phyloP scores from a whole-genome alignment of 2,329 filamentous ascomycete genomes.

The Westerdykella aurantiaca region DNA sequence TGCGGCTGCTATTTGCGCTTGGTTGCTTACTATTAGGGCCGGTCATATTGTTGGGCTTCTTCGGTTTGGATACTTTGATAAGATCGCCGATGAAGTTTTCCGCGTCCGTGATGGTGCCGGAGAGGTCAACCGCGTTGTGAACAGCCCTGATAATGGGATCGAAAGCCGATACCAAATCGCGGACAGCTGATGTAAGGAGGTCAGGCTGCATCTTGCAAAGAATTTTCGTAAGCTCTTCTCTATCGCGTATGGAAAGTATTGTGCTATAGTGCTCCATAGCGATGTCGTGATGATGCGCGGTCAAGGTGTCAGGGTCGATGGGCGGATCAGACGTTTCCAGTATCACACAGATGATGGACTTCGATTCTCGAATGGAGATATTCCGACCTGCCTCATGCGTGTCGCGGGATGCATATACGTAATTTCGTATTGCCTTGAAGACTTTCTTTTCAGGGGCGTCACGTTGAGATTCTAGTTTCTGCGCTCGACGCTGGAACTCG shows the following conservation, averaged over 20 bases:
- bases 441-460: constrained; percentile 56
- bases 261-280: constrained; percentile 66
- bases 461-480: constrained; percentile 59
- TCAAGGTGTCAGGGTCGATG: constrained; percentile 45
- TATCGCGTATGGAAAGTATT: constrained; percentile 65
- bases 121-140: constrained; percentile 66
- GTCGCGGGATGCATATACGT: constrained; percentile 49
- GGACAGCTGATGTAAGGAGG: constrained; percentile 62
- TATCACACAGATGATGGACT: constrained; percentile 64
- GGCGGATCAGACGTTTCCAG: constrained; percentile 48
- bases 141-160: constrained; percentile 68
- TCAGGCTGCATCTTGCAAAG: constrained; percentile 67
- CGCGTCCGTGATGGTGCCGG: constrained; percentile 58
- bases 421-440: constrained; percentile 55
- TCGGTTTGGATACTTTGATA: constrained; percentile 50
- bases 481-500: constrained; percentile 61
- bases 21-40: too few species aligned
- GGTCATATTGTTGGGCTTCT: constrained; percentile 22
- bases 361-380: constrained; percentile 48
- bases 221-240: constrained; percentile 62
- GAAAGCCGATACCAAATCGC: constrained; percentile 60
- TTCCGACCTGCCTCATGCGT: constrained; percentile 56
- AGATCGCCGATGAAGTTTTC: constrained; percentile 67
- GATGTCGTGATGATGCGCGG: constrained; percentile 56
- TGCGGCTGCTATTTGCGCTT: constrained; percentile 20